Evolutionary conservation across 371 early-diverging fungal species (phyloP).

Genomic region (Syncephalastrum sp.): DNA sequence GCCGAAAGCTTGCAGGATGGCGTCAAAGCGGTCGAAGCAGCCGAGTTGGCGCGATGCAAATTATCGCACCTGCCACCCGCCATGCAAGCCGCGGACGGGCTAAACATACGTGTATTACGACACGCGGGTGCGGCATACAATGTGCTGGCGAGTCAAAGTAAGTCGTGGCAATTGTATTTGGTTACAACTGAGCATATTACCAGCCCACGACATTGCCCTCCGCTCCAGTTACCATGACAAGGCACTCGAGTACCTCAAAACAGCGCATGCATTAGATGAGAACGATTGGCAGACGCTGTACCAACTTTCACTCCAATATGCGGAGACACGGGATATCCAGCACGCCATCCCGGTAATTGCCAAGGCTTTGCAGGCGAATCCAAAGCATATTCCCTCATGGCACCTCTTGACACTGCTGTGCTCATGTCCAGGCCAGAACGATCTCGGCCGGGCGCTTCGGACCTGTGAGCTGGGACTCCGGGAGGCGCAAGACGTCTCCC

Average conservation of each 20-base stretch:
- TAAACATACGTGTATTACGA: conserved; percentile 21
- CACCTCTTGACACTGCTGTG: conserved; percentile 78
- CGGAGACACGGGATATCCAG: conserved; percentile 71
- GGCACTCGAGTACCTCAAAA: conserved; percentile 58
- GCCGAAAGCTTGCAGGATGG: conserved; percentile 37
- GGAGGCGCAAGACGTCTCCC: background rate
- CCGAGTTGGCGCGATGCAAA: conserved; percentile 14
- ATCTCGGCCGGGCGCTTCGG: conserved; percentile 52
- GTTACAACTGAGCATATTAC: background rate
- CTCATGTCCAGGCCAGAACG: conserved; percentile 45
- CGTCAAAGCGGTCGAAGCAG: conserved; percentile 31
- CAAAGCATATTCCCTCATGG: conserved; percentile 72
- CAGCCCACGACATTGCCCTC: conserved; percentile 47
- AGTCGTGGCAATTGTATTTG: conserved; percentile 5
- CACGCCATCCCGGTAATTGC: conserved; percentile 64
- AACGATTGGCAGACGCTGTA: conserved; percentile 62
- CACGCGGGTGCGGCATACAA: conserved; percentile 60
- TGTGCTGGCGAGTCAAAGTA: conserved; percentile 56
- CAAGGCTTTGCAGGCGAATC: conserved; percentile 60
- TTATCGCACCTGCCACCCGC: conserved; percentile 15
- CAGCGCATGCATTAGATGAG: conserved; percentile 51
- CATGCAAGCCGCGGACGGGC: too few species aligned
- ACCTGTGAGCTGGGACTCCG: conserved; percentile 72
- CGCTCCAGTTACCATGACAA: conserved; percentile 62
- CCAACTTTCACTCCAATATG: conserved; percentile 74